Conservation (phyloP, 2,329 filamentous ascomycete species). For the Bisporella sp. region DNA sequence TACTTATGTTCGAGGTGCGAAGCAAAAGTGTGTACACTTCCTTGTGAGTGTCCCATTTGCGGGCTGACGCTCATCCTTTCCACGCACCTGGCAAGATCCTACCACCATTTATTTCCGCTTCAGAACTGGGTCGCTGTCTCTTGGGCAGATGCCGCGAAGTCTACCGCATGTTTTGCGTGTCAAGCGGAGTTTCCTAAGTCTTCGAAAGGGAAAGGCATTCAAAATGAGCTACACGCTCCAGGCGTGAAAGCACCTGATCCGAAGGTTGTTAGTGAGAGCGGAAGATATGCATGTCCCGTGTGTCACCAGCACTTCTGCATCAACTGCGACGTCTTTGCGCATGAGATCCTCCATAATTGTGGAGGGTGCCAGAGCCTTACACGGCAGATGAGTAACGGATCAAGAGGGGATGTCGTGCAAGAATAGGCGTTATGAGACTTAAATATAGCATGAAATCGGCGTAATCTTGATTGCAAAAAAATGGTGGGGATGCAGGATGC, state of each 20-base stretch:
- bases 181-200: constrained; percentile 59
- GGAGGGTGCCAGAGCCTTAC: constrained; percentile 59
- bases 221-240: constrained; percentile 4
- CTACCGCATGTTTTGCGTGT: constrained; percentile 68
- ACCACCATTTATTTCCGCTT: constrained; percentile 87
- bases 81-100: constrained; percentile 86
- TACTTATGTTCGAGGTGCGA: constrained; percentile 87
- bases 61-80: constrained; percentile 88
- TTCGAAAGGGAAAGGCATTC: constrained; percentile 1
- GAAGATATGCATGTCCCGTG: constrained; percentile 81
- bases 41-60: constrained; percentile 86
- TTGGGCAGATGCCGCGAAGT: constrained; percentile 61
- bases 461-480: not conserved
- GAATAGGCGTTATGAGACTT: not conserved
- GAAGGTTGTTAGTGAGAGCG: constrained; percentile 75
- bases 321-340: constrained; percentile 92
- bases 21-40: constrained; percentile 82
- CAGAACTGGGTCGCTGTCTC: constrained; percentile 86
- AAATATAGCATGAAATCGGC: not conserved
- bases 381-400: constrained; percentile 6
- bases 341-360: constrained; percentile 93
- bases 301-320: constrained; percentile 93
- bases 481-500: not conserved
- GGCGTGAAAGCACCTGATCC: constrained; percentile 20
- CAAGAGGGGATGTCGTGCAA: not conserved